A percentile compares a stretch with the other conserved stretches of the same genome.
These are phyloP conservation scores for Artemisia argyi DNA, from an alignment of 129 eudicot species.

Conservation along the genomic window DNA sequence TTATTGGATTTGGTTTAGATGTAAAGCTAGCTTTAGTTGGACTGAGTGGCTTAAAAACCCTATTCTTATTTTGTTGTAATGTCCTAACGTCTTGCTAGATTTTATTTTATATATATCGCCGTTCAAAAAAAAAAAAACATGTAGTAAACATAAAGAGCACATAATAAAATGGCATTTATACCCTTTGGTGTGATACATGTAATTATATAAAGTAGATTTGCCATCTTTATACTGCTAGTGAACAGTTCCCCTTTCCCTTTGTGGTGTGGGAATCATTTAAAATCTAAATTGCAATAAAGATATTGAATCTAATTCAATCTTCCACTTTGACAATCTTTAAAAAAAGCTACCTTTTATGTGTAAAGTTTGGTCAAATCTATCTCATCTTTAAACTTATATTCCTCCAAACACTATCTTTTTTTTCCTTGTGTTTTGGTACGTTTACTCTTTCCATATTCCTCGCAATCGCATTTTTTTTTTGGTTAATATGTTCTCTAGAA, in stretches of 20 bases:
- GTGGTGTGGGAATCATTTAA: conserved; percentile 24
- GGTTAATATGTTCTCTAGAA: conserved; percentile 2
- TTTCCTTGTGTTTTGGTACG: conserved; percentile 16
- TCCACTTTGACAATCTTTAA: conserved; percentile 38
- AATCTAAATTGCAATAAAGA: conserved; percentile 27
- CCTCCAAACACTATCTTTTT: conserved; percentile 32
- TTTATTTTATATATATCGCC: no score
- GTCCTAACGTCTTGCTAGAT: no score
- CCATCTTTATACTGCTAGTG: conserved; percentile 25
- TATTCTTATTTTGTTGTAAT: no score
- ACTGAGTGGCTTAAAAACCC: no score
- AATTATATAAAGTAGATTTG: conserved; percentile 19
- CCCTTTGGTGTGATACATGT: conserved; percentile 12
- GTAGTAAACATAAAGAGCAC: conserved; percentile 18
- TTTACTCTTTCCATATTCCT: conserved; percentile 21
- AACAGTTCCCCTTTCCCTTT: conserved; percentile 27
- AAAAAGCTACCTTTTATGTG: conserved; percentile 37
- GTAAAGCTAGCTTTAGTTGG: no score
- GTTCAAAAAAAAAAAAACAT: no score
- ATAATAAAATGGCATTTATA: conserved; percentile 31
- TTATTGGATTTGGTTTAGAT: no score
- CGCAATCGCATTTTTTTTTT: conserved; percentile 5
- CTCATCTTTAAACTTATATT: conserved; percentile 31
- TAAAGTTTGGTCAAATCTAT: conserved; percentile 39
- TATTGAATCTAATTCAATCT: conserved; percentile 41